Evolutionary conservation across 805 yeast genomes (phyloP).

Genomic region (Yueomyces sinensis): DNA sequence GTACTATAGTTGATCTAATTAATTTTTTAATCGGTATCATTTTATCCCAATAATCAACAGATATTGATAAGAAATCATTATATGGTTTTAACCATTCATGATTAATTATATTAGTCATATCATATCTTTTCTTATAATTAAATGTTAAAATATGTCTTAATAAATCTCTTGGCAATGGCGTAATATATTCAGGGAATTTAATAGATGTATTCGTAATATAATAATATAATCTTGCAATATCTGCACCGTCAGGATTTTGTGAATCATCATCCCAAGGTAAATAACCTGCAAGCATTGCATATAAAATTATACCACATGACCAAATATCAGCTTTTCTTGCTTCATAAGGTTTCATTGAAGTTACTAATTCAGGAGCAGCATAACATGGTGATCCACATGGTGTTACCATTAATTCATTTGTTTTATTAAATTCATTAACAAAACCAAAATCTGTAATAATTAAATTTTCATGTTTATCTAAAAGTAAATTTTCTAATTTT

Average conservation of each 20-base stretch:
- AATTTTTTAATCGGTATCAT: constrained; percentile 9
- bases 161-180: constrained; percentile 83
- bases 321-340: constrained; percentile 93
- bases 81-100: constrained; percentile 87
- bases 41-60: constrained; percentile 87
- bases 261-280: constrained; percentile 97
- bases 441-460: constrained; percentile 89
- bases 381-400: constrained; percentile 97
- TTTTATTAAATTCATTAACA: constrained; percentile 59
- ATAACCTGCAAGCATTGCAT: constrained; percentile 96
- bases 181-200: constrained; percentile 90
- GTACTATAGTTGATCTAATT: constrained; percentile 1
- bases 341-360: constrained; percentile 80
- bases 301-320: constrained; percentile 91
- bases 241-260: constrained; percentile 89
- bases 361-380: constrained; percentile 95
- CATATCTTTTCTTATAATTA: constrained; percentile 67
- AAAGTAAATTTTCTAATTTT: constrained; percentile 74
- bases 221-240: constrained; percentile 78
- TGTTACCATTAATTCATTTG: constrained; percentile 77
- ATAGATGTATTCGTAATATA: constrained; percentile 85
- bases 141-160: constrained; percentile 71
- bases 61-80: constrained; percentile 69
- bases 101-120: constrained; percentile 52
- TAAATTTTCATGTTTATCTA: constrained; percentile 78